Percentiles rank a stretch among this genome's conserved stretches.
Evolutionary conservation across 495 filamentous ascomycete species (phyloP).

Genomic region (Venustampulla echinocandica): DNA sequence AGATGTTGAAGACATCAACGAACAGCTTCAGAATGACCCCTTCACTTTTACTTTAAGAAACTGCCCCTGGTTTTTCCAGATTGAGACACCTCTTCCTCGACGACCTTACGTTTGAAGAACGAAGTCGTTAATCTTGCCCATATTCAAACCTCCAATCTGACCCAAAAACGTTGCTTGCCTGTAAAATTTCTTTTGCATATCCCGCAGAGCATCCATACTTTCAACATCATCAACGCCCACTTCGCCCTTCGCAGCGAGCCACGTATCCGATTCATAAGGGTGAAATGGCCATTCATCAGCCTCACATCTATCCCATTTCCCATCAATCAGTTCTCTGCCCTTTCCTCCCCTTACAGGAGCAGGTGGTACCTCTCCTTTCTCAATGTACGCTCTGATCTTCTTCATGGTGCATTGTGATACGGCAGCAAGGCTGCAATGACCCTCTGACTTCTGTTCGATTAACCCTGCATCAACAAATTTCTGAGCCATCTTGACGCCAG

Average conservation of each 20-base stretch:
- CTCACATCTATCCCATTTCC: conserved; percentile 32
- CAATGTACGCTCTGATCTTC: conserved; percentile 31
- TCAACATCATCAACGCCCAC: neutral
- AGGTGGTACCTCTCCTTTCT: conserved; percentile 32
- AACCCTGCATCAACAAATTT: conserved; percentile 38
- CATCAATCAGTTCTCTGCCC: conserved; percentile 17
- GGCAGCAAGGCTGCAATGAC: conserved; percentile 35
- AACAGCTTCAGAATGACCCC: too few species aligned
- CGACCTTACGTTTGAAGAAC: too few species aligned
- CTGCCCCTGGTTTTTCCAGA: too few species aligned
- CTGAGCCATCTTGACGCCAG: conserved; percentile 43
- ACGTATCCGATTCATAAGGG: conserved; percentile 3
- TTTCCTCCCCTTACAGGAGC: conserved; percentile 24
- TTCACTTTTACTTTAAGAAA: too few species aligned
- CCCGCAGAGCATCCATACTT: neutral
- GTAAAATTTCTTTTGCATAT: conserved; percentile 1
- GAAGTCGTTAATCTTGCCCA: neutral
- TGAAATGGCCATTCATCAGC: conserved; percentile 31
- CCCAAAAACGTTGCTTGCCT: neutral
- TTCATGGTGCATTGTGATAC: conserved; percentile 32
- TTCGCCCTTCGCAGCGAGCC: neutral
- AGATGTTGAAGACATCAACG: too few species aligned
- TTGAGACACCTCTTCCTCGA: too few species aligned
- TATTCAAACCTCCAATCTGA: neutral
- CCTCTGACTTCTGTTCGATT: conserved; percentile 34